These are phyloP conservation scores for Phytophthora rubi DNA, from an alignment of 352 stramenopile genomes.

Conservation along the genomic window DNA sequence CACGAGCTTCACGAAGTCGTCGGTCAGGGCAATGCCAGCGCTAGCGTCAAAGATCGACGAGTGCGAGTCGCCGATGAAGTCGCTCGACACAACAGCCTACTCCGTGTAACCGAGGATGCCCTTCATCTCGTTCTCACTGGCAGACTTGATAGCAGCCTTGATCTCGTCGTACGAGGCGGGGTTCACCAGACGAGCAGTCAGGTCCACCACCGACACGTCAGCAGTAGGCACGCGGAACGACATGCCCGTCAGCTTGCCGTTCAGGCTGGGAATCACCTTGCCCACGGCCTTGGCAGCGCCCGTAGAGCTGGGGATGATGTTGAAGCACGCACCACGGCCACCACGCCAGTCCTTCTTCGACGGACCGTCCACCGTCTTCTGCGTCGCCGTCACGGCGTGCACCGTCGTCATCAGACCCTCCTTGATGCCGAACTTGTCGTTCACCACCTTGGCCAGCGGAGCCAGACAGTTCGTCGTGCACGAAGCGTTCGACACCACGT, in stretches of 20 bases:
- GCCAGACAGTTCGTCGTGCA: conserved; percentile 99
- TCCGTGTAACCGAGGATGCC: conserved; percentile 99
- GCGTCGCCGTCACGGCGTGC: conserved; percentile 98
- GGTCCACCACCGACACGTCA: conserved; percentile 91
- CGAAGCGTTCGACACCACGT: conserved; percentile 98
- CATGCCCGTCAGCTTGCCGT: conserved; percentile 94
- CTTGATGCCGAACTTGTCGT: conserved; percentile 99
- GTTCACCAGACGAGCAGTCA: conserved; percentile 86
- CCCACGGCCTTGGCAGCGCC: conserved; percentile 98
- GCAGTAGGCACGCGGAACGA: conserved; percentile 92
- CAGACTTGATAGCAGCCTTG: conserved; percentile 95
- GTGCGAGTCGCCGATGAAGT: conserved; percentile 96
- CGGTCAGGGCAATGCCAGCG: conserved; percentile 97
- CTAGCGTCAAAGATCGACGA: conserved; percentile 98
- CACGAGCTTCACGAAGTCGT: conserved; percentile 99
- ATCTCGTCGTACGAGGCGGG: conserved; percentile 98
- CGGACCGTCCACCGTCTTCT: conserved; percentile 97
- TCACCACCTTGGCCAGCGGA: conserved; percentile 98
- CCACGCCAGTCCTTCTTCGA: conserved; percentile 99
- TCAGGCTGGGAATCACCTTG: conserved; percentile 97
- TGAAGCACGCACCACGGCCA: conserved; percentile 96
- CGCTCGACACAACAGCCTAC: conserved; percentile 31
- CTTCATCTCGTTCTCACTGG: conserved; percentile 95
- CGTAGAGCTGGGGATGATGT: conserved; percentile 99
- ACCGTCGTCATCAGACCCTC: conserved; percentile 99